phyloP scores from a whole-genome alignment of 148 eudicot species.

The Chenopodium berlandieri region DNA sequence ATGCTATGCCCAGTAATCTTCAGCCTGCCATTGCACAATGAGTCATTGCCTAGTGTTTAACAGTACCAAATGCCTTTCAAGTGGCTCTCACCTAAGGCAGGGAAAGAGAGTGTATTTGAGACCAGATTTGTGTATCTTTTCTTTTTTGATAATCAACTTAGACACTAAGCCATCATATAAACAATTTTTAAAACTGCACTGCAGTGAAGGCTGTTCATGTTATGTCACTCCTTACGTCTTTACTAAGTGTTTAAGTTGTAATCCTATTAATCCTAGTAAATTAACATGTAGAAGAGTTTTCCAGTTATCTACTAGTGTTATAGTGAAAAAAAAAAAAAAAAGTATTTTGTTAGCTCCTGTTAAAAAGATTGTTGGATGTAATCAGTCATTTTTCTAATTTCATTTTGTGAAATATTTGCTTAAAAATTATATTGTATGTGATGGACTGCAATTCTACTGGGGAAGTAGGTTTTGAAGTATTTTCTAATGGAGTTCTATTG shows the following conservation, averaged over 20 bases:
- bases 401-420: neutral
- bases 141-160: neutral
- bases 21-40: neutral
- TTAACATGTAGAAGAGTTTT: neutral
- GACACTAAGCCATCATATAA: neutral
- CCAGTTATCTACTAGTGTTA: neutral
- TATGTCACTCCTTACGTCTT: neutral
- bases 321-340: neutral
- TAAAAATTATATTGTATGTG: neutral
- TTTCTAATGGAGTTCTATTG: slow-evolving; percentile 6
- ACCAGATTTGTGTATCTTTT: neutral
- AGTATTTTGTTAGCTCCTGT: neutral
- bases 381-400: neutral
- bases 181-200: neutral
- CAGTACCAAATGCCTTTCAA: neutral
- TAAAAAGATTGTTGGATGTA: neutral
- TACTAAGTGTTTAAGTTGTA: neutral
- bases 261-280: neutral
- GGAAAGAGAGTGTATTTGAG: neutral
- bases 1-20: neutral
- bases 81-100: neutral
- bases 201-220: neutral
- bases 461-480: neutral
- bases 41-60: neutral
- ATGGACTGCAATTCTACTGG: neutral